Conservation (phyloP, 2,329 filamentous ascomycete species). For the Stenocarpella maydis region DNA sequence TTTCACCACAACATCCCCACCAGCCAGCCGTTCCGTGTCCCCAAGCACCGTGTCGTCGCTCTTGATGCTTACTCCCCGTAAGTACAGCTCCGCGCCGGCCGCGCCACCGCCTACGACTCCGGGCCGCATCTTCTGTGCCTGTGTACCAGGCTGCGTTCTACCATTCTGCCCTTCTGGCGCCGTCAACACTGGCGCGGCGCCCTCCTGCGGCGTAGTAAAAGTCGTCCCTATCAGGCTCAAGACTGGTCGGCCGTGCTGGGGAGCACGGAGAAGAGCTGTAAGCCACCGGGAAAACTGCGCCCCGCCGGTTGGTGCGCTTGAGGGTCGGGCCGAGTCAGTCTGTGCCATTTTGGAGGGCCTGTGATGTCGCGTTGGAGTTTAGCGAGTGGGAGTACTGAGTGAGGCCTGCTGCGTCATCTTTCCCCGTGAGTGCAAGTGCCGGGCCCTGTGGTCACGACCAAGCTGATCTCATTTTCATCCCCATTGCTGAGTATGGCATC, state of each 20-base stretch:
- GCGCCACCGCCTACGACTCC: constrained; percentile 41
- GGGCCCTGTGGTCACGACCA: constrained; percentile 42
- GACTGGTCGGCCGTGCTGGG: constrained; percentile 37
- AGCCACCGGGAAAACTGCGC: constrained; percentile 61
- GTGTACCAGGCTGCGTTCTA: constrained; percentile 61
- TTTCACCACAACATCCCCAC: neutral
- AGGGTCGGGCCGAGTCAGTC: constrained; percentile 29
- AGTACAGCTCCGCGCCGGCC: constrained; percentile 58
- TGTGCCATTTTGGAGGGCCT: constrained; percentile 18
- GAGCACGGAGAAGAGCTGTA: constrained; percentile 61
- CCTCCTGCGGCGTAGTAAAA: constrained; percentile 63
- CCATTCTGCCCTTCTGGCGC: constrained; percentile 48
- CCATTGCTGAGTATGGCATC: constrained; percentile 53
- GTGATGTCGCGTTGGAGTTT: constrained; percentile 53
- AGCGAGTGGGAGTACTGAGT: constrained; percentile 66
- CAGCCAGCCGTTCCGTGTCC: constrained; percentile 26
- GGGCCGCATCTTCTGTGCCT: constrained; percentile 64
- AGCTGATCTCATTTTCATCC: constrained; percentile 53
- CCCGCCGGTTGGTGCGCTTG: constrained; percentile 51
- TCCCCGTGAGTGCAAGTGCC: constrained; percentile 39
- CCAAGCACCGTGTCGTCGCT: constrained; percentile 18
- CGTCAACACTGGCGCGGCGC: constrained; percentile 62
- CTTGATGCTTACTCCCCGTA: constrained; percentile 55
- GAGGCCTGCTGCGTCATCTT: constrained; percentile 40
- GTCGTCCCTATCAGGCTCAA: constrained; percentile 45